Percentiles rank a stretch among this genome's conserved stretches.
phyloP scores from a whole-genome alignment of 305 asterid species.

The Plantago rigida region DNA sequence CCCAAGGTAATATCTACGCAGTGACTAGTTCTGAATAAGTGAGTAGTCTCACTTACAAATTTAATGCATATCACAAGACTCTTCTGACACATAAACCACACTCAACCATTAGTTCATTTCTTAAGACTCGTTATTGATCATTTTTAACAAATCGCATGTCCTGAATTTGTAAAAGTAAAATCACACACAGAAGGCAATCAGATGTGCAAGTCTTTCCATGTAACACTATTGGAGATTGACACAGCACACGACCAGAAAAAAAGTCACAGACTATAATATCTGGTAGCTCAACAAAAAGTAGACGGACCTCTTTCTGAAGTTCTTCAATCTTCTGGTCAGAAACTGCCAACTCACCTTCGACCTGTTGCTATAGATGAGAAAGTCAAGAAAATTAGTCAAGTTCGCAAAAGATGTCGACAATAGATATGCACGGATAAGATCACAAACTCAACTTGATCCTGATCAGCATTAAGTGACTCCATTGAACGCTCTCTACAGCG shows the following conservation, averaged over 20 bases:
- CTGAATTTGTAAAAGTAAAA: neutral
- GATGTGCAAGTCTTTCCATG: conserved; percentile 1
- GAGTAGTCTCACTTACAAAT: no score
- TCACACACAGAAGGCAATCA: neutral
- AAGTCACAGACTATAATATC: conserved; percentile 10
- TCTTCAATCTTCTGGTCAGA: conserved; percentile 50
- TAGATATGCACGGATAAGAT: neutral
- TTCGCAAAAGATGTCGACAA: conserved; percentile 1
- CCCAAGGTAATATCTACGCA: no score
- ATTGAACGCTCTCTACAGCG: conserved; percentile 43
- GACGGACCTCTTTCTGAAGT: conserved; percentile 45
- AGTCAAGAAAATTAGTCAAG: neutral
- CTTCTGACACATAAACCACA: neutral
- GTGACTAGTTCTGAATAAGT: no score
- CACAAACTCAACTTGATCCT: conserved; percentile 39
- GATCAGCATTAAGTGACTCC: conserved; percentile 37
- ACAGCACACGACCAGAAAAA: conserved; percentile 3
- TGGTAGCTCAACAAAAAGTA: conserved; percentile 9
- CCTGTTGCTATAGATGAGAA: conserved; percentile 33
- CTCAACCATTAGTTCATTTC: neutral
- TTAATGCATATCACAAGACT: neutral
- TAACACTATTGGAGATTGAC: neutral
- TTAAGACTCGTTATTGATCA: neutral
- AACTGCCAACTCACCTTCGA: conserved; percentile 34
- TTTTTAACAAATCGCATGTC: neutral